phyloP scores from a whole-genome alignment of 106 monocot species.

The Allium sativum region DNA sequence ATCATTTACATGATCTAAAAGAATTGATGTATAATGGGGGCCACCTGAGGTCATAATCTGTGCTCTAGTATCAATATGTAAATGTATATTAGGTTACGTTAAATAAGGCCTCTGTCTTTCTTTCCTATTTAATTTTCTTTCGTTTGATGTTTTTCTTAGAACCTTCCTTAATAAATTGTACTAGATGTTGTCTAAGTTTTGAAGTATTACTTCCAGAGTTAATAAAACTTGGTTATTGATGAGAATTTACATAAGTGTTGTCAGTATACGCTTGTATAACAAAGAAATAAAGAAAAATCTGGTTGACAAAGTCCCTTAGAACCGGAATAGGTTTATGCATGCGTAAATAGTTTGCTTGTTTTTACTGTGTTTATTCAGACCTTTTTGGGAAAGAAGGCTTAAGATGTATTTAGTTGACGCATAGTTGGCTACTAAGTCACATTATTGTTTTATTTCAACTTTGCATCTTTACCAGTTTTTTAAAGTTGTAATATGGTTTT shows the following conservation, averaged over 20 bases:
- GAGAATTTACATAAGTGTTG: slow-evolving; percentile 86
- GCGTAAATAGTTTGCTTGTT: slow-evolving; percentile 81
- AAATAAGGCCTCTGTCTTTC: neutral
- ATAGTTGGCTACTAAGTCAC: neutral
- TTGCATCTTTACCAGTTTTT: neutral
- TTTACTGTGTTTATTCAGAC: slow-evolving; percentile 5
- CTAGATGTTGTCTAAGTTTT: neutral
- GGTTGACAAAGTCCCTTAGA: slow-evolving; percentile 99
- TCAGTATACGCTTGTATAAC: slow-evolving; percentile 30
- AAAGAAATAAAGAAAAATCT: slow-evolving; percentile 23
- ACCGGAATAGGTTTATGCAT: slow-evolving; percentile 99
- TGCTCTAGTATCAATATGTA: slow-evolving; percentile 13
- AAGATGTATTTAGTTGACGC: slow-evolving; percentile 1
- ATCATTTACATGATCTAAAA: neutral
- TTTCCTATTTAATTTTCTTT: slow-evolving; percentile 11
- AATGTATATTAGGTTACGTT: neutral
- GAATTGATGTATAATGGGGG: neutral
- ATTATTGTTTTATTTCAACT: neutral
- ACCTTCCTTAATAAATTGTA: slow-evolving; percentile 13
- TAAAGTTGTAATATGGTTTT: neutral
- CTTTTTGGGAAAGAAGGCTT: neutral
- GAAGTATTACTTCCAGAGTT: neutral
- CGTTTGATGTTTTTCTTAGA: slow-evolving; percentile 5
- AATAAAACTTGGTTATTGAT: slow-evolving; percentile 26
- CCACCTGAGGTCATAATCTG: neutral